These are phyloP conservation scores for Pseudomassariella vexata DNA, from an alignment of 2,329 filamentous ascomycete genomes.

Conservation along the genomic window DNA sequence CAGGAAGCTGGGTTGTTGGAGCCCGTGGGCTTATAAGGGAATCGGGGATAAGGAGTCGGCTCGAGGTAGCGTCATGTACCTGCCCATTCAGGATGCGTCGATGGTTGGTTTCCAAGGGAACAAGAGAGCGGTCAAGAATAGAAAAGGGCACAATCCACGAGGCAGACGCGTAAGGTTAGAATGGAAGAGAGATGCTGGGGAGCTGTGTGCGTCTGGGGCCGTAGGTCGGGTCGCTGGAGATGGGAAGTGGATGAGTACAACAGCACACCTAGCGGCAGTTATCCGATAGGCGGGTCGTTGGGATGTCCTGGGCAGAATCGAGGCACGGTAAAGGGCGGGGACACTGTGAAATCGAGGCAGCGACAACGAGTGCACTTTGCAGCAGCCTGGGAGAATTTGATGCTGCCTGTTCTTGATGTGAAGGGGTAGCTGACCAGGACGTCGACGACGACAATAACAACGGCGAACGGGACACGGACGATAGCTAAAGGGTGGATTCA, in stretches of 20 bases:
- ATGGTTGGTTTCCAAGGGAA: background rate
- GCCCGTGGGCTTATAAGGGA: conserved; percentile 26
- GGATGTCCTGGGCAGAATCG: conserved; percentile 1
- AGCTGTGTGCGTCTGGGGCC: conserved; percentile 1
- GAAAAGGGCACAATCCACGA: conserved; percentile 1
- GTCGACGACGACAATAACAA: too few species aligned
- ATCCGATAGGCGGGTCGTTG: conserved; percentile 24
- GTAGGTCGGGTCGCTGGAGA: conserved; percentile 18
- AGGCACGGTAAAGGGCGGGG: conserved; percentile 4
- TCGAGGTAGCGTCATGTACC: conserved; percentile 24
- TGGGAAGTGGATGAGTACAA: conserved; percentile 19
- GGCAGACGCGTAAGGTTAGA: too few species aligned
- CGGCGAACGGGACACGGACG: too few species aligned
- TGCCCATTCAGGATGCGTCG: conserved; percentile 1
- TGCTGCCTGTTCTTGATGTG: background rate
- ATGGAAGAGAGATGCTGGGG: background rate
- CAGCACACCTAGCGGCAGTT: conserved; percentile 19
- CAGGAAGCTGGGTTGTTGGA: conserved; percentile 24
- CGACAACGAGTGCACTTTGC: background rate
- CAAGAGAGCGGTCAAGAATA: background rate
- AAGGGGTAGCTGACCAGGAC: too few species aligned
- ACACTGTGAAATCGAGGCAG: background rate
- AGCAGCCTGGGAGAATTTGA: background rate
- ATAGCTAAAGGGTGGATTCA: too few species aligned
- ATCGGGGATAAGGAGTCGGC: conserved; percentile 16